Evolutionary conservation across 441 rosid species (phyloP).

Genomic region (Populus tomentosa): DNA sequence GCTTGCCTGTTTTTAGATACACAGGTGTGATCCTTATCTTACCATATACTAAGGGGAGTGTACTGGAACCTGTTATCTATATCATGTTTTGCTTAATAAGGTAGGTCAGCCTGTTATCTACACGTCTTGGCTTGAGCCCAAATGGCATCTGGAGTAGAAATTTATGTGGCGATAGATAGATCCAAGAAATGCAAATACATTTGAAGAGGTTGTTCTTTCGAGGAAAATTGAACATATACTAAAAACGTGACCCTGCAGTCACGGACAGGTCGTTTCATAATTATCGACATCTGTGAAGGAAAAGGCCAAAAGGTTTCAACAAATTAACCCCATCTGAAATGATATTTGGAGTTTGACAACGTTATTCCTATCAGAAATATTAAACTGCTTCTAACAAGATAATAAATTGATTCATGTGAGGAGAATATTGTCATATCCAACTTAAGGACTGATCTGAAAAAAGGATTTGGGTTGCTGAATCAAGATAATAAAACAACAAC

Average conservation of each 20-base stretch:
- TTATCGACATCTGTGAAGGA: too few species aligned
- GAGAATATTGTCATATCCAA: too few species aligned
- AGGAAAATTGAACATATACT: neutral
- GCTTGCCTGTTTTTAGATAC: neutral
- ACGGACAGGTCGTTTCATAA: neutral
- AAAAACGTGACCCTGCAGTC: neutral
- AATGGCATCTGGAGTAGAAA: neutral
- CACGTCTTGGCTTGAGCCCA: neutral
- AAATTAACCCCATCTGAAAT: too few species aligned
- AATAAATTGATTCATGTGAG: too few species aligned
- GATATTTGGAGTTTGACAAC: too few species aligned
- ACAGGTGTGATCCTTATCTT: neutral
- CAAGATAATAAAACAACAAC: too few species aligned
- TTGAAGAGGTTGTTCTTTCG: neutral
- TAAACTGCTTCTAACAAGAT: too few species aligned
- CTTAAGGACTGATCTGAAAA: too few species aligned
- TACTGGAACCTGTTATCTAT: neutral
- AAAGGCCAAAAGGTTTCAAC: too few species aligned
- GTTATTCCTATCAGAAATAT: too few species aligned
- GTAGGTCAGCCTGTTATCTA: neutral
- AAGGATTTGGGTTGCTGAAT: too few species aligned
- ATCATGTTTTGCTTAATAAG: neutral
- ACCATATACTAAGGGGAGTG: neutral
- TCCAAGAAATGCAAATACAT: neutral
- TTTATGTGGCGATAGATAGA: neutral